phyloP scores from a whole-genome alignment of 441 rosid genomes.

The Pelargonium myrrhifolium region DNA sequence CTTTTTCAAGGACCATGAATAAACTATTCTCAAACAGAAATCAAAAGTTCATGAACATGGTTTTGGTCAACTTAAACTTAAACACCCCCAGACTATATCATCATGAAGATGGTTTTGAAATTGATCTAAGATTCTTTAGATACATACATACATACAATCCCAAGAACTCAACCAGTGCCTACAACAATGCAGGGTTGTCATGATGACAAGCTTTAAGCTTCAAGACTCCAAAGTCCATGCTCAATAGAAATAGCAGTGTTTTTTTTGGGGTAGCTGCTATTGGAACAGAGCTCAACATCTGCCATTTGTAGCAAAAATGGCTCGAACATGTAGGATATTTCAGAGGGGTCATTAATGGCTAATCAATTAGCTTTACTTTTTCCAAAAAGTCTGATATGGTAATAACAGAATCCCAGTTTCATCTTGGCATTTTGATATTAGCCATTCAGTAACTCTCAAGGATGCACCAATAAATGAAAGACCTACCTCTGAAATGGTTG shows the following conservation, averaged over 20 bases:
- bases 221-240: not conserved
- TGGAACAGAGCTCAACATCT: not conserved
- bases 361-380: not conserved
- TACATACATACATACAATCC: too few species aligned
- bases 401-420: not conserved
- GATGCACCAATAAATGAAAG: not conserved
- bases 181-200: not conserved
- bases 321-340: not conserved
- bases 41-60: not conserved
- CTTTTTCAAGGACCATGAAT: too few species aligned
- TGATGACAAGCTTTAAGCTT: not conserved
- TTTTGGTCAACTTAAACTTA: too few species aligned
- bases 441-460: not conserved
- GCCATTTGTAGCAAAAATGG: not conserved
- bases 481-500: not conserved
- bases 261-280: not conserved
- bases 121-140: too few species aligned
- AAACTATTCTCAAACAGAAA: not conserved
- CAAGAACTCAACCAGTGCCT: not conserved
- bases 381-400: too few species aligned
- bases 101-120: too few species aligned
- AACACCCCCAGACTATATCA: too few species aligned
- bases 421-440: not conserved
- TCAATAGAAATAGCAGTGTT: conserved; percentile 1
- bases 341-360: conserved; percentile 4